These are phyloP conservation scores for Quillaja saponaria DNA, from an alignment of 306 rosid genomes.

Conservation along the genomic window DNA sequence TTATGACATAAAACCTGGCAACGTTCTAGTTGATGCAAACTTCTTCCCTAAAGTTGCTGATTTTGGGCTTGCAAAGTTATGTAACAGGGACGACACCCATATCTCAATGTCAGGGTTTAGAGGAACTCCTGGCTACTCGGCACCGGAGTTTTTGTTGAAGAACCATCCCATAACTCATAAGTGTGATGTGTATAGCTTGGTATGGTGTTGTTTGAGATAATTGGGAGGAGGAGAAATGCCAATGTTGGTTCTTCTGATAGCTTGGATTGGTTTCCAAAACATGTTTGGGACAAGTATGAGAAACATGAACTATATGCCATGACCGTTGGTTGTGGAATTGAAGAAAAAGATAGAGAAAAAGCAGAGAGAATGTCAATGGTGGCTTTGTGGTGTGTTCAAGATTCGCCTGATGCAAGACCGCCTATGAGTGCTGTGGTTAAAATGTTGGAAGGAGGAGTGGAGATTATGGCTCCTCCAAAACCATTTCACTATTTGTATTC, in stretches of 20 bases:
- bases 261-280: too few relatives aligned
- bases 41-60: not conserved
- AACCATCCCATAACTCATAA: too few relatives aligned
- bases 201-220: constrained; percentile 19
- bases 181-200: not conserved
- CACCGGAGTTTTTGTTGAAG: not conserved
- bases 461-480: not conserved
- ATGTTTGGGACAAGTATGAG: too few relatives aligned
- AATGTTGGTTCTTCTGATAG: not conserved
- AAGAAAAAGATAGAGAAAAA: constrained; percentile 3
- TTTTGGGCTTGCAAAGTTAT: too few relatives aligned
- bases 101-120: not conserved
- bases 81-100: too few relatives aligned
- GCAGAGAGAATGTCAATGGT: not conserved
- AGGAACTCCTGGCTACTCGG: constrained; percentile 18
- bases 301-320: not conserved
- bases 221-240: constrained; percentile 15
- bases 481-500: not conserved
- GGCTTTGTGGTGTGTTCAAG: not conserved
- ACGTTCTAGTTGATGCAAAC: constrained; percentile 8
- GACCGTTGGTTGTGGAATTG: not conserved
- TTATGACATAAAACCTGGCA: constrained; percentile 17
- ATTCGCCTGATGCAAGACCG: constrained; percentile 16
- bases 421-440: constrained; percentile 24
- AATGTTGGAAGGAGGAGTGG: constrained; percentile 18